Percentiles rank a stretch among this genome's conserved stretches.
Evolutionary conservation across 2,329 filamentous ascomycete species (phyloP).

Genomic region (Neophaeococcomyces mojaviensis): DNA sequence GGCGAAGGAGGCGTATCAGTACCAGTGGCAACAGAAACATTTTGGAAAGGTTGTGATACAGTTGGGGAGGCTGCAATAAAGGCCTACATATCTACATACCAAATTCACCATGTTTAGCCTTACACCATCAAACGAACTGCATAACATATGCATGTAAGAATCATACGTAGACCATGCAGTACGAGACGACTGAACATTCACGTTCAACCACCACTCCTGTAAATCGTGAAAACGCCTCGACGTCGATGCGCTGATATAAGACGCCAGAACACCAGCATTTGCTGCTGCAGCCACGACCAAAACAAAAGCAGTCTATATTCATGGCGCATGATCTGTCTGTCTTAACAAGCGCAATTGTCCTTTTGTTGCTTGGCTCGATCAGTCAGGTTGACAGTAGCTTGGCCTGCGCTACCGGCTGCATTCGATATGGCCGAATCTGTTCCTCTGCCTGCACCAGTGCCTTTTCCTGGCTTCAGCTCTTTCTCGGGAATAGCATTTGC

Average conservation of each 20-base stretch:
- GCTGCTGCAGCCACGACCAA: neutral
- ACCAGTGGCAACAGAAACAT: constrained; percentile 48
- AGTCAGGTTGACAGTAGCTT: constrained; percentile 72
- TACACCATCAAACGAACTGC: too few species aligned
- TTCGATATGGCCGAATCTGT: constrained; percentile 50
- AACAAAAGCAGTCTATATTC: neutral
- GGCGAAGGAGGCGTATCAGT: constrained; percentile 47
- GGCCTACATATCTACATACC: neutral
- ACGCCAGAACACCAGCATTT: too few species aligned
- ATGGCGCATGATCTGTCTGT: neutral
- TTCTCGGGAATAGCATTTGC: constrained; percentile 97
- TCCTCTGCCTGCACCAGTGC: constrained; percentile 51
- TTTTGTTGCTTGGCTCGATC: constrained; percentile 68
- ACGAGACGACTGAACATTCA: too few species aligned
- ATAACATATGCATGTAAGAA: too few species aligned
- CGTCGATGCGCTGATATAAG: too few species aligned
- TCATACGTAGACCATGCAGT: too few species aligned
- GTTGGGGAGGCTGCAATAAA: neutral
- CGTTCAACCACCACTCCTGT: too few species aligned
- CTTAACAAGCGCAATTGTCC: constrained; percentile 82
- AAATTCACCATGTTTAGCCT: neutral
- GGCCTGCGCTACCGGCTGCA: constrained; percentile 32
- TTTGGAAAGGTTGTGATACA: constrained; percentile 44
- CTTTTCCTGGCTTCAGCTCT: constrained; percentile 71
- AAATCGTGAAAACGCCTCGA: too few species aligned